Evolutionary conservation across 129 eudicot species (phyloP), one percentile per base, ranked within the genome.

Genomic region (Ambrosia artemisiifolia): DNA sequence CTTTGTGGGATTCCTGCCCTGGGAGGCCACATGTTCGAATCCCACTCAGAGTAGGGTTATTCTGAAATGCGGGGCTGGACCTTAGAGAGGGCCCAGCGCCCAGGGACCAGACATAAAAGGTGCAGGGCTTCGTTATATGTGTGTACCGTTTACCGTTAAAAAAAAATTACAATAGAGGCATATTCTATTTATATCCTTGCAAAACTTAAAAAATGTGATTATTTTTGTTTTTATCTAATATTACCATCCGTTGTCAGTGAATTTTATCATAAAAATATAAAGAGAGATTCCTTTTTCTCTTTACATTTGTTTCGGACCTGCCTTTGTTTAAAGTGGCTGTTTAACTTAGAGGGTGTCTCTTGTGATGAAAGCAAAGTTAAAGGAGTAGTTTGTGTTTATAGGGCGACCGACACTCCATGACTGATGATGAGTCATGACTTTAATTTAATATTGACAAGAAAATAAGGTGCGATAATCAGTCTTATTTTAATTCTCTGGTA

Each of bases 381-480:
- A 63, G 35, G 19, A 34, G 42, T 18, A 5, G 28, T 19, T 18
- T 74, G 63, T 57, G 19, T 54, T 67, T 67, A 36, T 56, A 55
- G 28, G 19, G 53, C 43, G 53, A 69, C 80, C 75, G 75, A 76
- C 80, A 76, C 80, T 68, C 54, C 64, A 10, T 9, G 19, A 54
- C 32, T 28, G n/a, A 11, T 28, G 11, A 10, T 9, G 19, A 54
- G 32, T 28, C 36, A 11, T 28, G 11, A 28, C 8, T 38, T 40
- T 40, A 60, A 32, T 5, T 60, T 13, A 32, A 30, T 13, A 59
- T 18, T 1, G 8, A 7, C 8, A 3, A 4, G 0, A 54, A 59
- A 59, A 30, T 11, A 28, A 60, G 65, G 13, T 60, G 43, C 34
- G 65, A 33, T 3, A 40, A 40, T 40, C 44, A 2, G 43, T 32